Percentiles rank a stretch among this genome's conserved stretches.
These are phyloP conservation scores for Candida rishiriensis DNA, from an alignment of 805 yeast genomes.

Conservation along the genomic window DNA sequence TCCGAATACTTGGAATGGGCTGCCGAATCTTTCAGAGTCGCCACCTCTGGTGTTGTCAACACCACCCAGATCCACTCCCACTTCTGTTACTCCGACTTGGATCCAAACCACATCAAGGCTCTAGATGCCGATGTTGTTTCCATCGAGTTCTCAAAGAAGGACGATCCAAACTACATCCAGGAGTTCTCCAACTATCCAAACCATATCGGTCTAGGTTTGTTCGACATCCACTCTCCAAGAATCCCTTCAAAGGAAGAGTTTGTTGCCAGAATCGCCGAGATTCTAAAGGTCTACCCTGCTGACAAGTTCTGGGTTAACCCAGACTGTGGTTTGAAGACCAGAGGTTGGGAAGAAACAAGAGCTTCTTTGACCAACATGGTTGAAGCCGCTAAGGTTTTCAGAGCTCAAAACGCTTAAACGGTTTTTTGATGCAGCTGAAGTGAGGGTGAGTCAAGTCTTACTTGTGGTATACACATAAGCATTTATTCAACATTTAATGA, in stretches of 20 bases:
- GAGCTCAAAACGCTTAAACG: constrained; percentile 30
- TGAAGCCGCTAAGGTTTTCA: constrained; percentile 96
- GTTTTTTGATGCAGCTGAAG: too few species aligned
- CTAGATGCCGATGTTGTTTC: constrained; percentile 99
- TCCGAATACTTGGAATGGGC: constrained; percentile 97
- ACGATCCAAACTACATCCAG: constrained; percentile 95
- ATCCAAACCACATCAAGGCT: constrained; percentile 99
- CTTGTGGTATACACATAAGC: constrained; percentile 11
- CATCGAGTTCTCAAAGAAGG: constrained; percentile 99
- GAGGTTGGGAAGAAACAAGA: constrained; percentile 98
- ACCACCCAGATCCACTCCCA: constrained; percentile 98
- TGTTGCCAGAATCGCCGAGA: constrained; percentile 86
- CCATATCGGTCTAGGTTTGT: constrained; percentile 99
- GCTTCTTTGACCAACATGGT: constrained; percentile 98
- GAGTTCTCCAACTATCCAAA: constrained; percentile 98
- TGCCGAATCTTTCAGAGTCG: constrained; percentile 98
- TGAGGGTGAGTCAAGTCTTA: not conserved
- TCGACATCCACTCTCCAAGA: constrained; percentile 99
- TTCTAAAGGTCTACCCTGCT: constrained; percentile 95
- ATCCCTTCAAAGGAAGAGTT: constrained; percentile 97
- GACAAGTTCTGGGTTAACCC: constrained; percentile 99
- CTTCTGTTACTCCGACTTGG: constrained; percentile 99
- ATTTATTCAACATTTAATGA: constrained; percentile 38
- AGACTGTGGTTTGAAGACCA: constrained; percentile 99
- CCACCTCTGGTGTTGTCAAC: constrained; percentile 96